Percentiles rank a stretch among this genome's conserved stretches.
Evolutionary conservation across 345 rosid genomes (phyloP).

Genomic region (Mangifera indica): DNA sequence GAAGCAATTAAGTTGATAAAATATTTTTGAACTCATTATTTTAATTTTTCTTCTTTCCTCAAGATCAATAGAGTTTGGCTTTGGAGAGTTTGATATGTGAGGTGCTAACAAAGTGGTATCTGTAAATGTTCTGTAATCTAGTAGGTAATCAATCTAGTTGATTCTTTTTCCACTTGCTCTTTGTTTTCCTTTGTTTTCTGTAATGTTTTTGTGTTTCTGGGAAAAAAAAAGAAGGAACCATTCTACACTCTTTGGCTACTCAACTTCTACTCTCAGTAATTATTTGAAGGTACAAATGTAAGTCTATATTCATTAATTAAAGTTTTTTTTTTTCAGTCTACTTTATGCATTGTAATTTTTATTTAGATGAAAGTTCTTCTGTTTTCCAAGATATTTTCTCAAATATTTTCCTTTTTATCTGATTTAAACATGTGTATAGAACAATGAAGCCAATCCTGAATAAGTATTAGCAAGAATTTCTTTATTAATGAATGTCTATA

Average conservation of each 20-base stretch:
- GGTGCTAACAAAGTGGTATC: neutral
- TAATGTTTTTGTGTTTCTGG: neutral
- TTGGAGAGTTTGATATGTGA: neutral
- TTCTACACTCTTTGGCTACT: neutral
- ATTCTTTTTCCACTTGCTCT: neutral
- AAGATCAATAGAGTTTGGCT: neutral
- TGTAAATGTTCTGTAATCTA: conserved; percentile 10
- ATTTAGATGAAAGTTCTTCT: neutral
- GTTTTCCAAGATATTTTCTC: neutral
- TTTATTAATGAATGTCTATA: neutral
- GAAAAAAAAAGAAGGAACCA: neutral
- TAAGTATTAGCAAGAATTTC: neutral
- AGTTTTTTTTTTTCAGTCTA: neutral
- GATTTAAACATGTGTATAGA: too few species aligned
- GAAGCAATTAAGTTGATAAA: conserved; percentile 27
- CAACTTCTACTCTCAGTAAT: neutral
- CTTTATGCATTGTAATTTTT: neutral
- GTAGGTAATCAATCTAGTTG: neutral
- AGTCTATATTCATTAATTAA: neutral
- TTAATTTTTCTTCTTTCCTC: neutral
- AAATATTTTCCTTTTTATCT: neutral
- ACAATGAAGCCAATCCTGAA: neutral
- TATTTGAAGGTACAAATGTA: neutral
- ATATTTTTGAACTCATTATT: neutral
- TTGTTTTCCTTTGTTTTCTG: neutral